These are phyloP conservation scores for Plasmopara halstedii DNA, from an alignment of 352 stramenopile genomes.

Conservation along the genomic window DNA sequence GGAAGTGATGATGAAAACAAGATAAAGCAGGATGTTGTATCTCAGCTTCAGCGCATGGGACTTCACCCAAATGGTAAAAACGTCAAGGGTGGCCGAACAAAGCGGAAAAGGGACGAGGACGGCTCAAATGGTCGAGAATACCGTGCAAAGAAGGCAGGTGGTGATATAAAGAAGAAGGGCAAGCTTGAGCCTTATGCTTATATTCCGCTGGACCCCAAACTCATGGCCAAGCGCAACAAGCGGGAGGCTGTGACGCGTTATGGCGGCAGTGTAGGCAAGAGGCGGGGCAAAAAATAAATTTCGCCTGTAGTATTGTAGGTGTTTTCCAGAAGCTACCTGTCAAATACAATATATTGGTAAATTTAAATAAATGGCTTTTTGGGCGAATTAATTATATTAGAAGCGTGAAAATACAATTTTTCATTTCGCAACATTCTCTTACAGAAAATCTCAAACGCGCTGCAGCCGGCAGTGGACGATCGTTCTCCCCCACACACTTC, in stretches of 20 bases:
- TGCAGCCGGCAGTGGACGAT: not conserved
- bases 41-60: slow-evolving; percentile 77
- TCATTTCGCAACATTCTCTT: slow-evolving; percentile 10
- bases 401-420: too few species aligned
- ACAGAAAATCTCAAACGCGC: slow-evolving; percentile 11
- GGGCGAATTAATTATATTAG: too few species aligned
- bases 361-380: too few species aligned
- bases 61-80: slow-evolving; percentile 42
- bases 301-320: too few species aligned
- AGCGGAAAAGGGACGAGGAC: slow-evolving; percentile 63
- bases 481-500: slow-evolving; percentile 4
- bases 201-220: slow-evolving; percentile 94
- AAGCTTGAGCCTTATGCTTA: slow-evolving; percentile 97
- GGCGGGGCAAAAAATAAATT: slow-evolving; percentile 40
- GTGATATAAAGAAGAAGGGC: slow-evolving; percentile 95
- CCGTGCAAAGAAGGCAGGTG: slow-evolving; percentile 93
- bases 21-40: slow-evolving; percentile 78
- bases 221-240: slow-evolving; percentile 89
- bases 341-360: too few species aligned
- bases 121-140: slow-evolving; percentile 82
- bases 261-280: slow-evolving; percentile 70
- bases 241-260: slow-evolving; percentile 71
- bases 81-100: slow-evolving; percentile 19
- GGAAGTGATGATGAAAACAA: slow-evolving; percentile 69
- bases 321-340: too few species aligned